Base-by-base conservation (phyloP, 352 stramenopile species). In the Phytophthora litchii region DNA sequence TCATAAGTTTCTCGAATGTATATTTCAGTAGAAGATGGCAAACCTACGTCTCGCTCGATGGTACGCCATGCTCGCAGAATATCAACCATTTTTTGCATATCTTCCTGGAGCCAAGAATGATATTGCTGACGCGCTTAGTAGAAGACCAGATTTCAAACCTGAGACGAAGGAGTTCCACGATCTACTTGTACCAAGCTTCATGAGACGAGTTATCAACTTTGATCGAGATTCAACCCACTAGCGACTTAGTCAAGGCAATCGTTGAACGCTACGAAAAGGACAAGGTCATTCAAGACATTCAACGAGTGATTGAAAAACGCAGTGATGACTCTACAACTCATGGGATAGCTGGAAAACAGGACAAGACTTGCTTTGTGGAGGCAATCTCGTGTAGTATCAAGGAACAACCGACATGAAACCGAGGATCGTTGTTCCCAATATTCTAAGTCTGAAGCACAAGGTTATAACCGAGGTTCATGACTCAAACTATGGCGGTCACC, bases 1-100 rank as follows among this genome's bases (percentile, higher is more conserved):
- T 36, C 51, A 69, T 25, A 69, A 58, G 32, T 59, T 37, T 4
- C 47, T 69, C 11, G 46, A 55, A 27, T 44, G 16, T 3, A 47
- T 64, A 1, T 60, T 66, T 21, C 48, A 51, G 25, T 41, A 66
- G 42, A 66, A 66, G 23, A 66, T 57, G 17, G 41, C 57, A 1
- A 66, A 66, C 21, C 37, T 47, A 41, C 14, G 56, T 1, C 34
- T 65, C 5, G 56, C 48, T 5, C 46, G 57, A 0, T 66, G 57
- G 49, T 60, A 59, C 14, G 43, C 60, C 11, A 53, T 59, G 17
- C 57, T 60, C 12, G 57, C 41, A 0, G 57, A 66, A 25, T 60
- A 59, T 9, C 42, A 66, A 43, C 27, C 32, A 12, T 29, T 57
- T 11, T 58, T 64, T 19, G 55, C 35, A 32, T 72, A 60, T 20